Evolutionary conservation across 371 early-diverging fungal species (phyloP).

Genomic region (Rhizopus delemar): DNA sequence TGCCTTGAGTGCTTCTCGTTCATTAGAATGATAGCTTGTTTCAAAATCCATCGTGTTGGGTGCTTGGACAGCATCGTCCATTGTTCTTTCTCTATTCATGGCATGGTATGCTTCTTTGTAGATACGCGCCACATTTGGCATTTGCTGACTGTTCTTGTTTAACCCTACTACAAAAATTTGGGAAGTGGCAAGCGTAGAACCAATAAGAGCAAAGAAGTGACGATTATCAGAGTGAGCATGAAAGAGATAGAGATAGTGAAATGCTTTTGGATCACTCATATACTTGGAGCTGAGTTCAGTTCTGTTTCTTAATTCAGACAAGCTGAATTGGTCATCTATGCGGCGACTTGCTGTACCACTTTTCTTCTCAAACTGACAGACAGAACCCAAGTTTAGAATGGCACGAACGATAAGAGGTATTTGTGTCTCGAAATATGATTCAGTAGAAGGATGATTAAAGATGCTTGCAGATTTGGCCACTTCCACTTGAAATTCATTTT

Average conservation of each 20-base stretch:
- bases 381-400: slow-evolving; percentile 71
- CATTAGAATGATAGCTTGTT: slow-evolving; percentile 48
- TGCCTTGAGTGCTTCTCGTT: slow-evolving; percentile 57
- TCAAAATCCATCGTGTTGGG: slow-evolving; percentile 51
- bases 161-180: slow-evolving; percentile 75
- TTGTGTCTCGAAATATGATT: slow-evolving; percentile 92
- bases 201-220: slow-evolving; percentile 74
- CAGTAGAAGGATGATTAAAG: slow-evolving; percentile 86
- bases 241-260: slow-evolving; percentile 70
- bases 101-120: slow-evolving; percentile 33
- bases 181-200: slow-evolving; percentile 55
- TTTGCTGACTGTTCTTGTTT: slow-evolving; percentile 58
- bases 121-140: slow-evolving; percentile 69
- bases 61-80: slow-evolving; percentile 54
- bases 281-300: slow-evolving; percentile 37
- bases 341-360: slow-evolving; percentile 32
- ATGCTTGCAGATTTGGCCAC: slow-evolving; percentile 69
- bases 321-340: slow-evolving; percentile 33
- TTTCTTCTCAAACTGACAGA: slow-evolving; percentile 45
- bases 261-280: slow-evolving; percentile 40
- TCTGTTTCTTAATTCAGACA: slow-evolving; percentile 50
- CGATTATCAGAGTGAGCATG: slow-evolving; percentile 71
- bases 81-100: slow-evolving; percentile 18
- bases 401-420: slow-evolving; percentile 79
- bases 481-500: slow-evolving; percentile 72